Conservation (phyloP, 192 early-diverging fungal genomes). For the Coemansia nantahalensis region DNA sequence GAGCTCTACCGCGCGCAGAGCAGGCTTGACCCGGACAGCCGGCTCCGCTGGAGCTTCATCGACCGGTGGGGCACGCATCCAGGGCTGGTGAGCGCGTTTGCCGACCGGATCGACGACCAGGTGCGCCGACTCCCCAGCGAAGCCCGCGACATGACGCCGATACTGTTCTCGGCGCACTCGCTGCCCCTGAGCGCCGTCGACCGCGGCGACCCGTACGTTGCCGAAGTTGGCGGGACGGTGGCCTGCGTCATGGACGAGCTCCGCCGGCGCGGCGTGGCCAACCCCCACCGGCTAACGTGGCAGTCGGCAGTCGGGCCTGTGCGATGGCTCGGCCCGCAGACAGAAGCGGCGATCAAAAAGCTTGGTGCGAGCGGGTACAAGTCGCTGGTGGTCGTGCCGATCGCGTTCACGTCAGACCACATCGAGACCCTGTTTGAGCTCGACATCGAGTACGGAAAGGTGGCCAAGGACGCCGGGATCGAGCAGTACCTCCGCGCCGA, state of each 20-base stretch:
- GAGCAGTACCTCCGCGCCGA: conserved; percentile 83
- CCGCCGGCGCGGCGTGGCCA: conserved; percentile 59
- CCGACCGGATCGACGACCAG: conserved; percentile 68
- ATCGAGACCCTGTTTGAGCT: conserved; percentile 97
- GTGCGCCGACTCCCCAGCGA: conserved; percentile 61
- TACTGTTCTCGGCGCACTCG: conserved; percentile 96
- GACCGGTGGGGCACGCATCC: conserved; percentile 92
- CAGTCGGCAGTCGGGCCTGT: conserved; percentile 92
- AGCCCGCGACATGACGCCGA: conserved; percentile 68
- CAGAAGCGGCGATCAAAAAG: conserved; percentile 72
- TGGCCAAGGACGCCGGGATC: conserved; percentile 80
- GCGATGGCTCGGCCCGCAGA: conserved; percentile 92
- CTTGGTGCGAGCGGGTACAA: conserved; percentile 75
- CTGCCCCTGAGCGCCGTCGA: conserved; percentile 91
- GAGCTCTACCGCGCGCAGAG: conserved; percentile 72
- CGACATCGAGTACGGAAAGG: conserved; percentile 88
- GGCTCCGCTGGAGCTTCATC: conserved; percentile 91
- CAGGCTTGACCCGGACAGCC: conserved; percentile 58
- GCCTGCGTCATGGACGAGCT: conserved; percentile 73
- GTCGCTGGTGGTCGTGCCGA: conserved; percentile 83
- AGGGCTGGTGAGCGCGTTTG: conserved; percentile 79
- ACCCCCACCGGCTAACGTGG: conserved; percentile 91
- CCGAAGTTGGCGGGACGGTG: conserved; percentile 84
- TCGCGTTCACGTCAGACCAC: conserved; percentile 96
- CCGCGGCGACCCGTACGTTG: conserved; percentile 85